Conservation (phyloP, 2,329 filamentous ascomycete genomes). For the Fusarium mangiferae region DNA sequence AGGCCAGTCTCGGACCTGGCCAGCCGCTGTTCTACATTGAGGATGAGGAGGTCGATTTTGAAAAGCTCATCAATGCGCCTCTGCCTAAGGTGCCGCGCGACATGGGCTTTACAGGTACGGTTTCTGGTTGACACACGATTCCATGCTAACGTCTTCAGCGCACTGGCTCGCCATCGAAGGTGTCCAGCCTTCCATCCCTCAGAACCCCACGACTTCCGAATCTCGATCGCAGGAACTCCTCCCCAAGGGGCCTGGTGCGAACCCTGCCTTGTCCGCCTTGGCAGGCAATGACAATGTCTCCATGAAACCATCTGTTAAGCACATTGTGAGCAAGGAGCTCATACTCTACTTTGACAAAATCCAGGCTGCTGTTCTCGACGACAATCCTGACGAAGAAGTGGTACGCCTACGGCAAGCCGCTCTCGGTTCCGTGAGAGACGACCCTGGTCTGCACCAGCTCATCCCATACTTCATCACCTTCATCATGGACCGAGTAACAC, state of each 20-base stretch:
- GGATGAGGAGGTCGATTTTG: slow-evolving; percentile 98
- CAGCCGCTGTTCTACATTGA: slow-evolving; percentile 98
- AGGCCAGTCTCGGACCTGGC: slow-evolving; percentile 91
- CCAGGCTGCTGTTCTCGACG: slow-evolving; percentile 86
- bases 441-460: slow-evolving; percentile 93
- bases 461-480: slow-evolving; percentile 97
- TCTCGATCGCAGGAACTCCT: slow-evolving; percentile 85
- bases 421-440: slow-evolving; percentile 84
- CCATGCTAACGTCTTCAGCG: slow-evolving; percentile 61
- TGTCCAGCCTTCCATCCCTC: slow-evolving; percentile 94
- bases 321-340: slow-evolving; percentile 94
- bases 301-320: slow-evolving; percentile 92
- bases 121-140: too few species aligned
- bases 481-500: slow-evolving; percentile 94
- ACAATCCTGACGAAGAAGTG: slow-evolving; percentile 82
- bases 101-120: slow-evolving; percentile 85
- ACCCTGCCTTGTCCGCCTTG: slow-evolving; percentile 81
- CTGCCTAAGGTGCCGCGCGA: slow-evolving; percentile 94
- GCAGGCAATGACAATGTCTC: slow-evolving; percentile 85
- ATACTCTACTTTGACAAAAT: slow-evolving; percentile 98
- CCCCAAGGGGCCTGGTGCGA: slow-evolving; percentile 89
- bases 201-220: slow-evolving; percentile 91
- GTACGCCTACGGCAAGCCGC: slow-evolving; percentile 81
- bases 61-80: slow-evolving; percentile 97
- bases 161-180: slow-evolving; percentile 99